Evolutionary conservation across 1,284 basidiomycete species (phyloP).

Genomic region (Calocybe gambosa): DNA sequence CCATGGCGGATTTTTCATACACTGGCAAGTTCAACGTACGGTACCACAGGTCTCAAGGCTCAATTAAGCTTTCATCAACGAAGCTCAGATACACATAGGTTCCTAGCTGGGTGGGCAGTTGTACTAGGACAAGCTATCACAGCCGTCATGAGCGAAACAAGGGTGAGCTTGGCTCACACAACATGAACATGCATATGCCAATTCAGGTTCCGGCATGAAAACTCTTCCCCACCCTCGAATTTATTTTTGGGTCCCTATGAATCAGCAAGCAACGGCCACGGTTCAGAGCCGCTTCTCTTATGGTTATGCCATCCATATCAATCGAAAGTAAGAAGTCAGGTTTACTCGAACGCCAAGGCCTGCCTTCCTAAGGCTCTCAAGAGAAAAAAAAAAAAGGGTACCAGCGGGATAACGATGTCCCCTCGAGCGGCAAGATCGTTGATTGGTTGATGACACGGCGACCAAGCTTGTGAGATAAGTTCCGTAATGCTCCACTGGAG

Average conservation of each 20-base stretch:
- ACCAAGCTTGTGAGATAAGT: too few species aligned
- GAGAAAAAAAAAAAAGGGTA: background rate
- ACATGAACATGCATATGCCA: background rate
- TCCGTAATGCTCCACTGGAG: background rate
- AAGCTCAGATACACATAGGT: background rate
- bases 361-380: background rate
- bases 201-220: background rate
- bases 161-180: background rate
- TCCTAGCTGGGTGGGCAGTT: background rate
- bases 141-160: background rate
- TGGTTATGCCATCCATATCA: too few species aligned
- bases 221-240: background rate
- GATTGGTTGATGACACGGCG: background rate
- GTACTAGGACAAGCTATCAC: background rate
- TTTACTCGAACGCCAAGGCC: too few species aligned
- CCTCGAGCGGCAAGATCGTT: background rate
- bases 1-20: too few species aligned
- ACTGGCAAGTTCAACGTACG: too few species aligned
- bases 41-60: too few species aligned
- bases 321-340: too few species aligned
- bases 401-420: background rate
- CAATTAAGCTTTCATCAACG: background rate
- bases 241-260: background rate
- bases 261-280: background rate
- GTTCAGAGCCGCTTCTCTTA: background rate